Conservation (phyloP, 176 grass and related monocot genomes). For the maize (Zea mays) region DNA sequence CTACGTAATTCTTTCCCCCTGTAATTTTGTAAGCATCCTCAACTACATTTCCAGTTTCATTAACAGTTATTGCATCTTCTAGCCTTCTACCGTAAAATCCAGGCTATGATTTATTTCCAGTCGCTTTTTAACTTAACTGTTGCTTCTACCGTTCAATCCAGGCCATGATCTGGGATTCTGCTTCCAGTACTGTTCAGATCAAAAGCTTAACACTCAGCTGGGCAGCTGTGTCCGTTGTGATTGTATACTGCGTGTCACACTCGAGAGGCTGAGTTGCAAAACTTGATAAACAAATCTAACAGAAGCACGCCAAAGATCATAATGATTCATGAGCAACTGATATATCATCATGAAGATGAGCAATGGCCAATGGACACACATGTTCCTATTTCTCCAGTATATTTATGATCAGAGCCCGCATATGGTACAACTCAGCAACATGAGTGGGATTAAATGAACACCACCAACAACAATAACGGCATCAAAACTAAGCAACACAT, state of each 20-base stretch:
- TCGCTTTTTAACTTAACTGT: too few relatives aligned
- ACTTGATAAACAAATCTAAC: not conserved
- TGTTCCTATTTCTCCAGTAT: slow-evolving; percentile 18
- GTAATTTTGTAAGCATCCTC: too few relatives aligned
- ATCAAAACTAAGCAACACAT: slow-evolving; percentile 39
- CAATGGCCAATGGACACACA: not conserved
- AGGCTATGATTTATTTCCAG: too few relatives aligned
- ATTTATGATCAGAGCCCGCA: not conserved
- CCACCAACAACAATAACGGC: not conserved
- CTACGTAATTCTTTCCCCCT: too few relatives aligned
- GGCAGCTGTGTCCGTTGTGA: not conserved
- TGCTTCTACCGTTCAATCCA: too few relatives aligned
- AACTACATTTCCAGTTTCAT: too few relatives aligned
- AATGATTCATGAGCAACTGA: not conserved
- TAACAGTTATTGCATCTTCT: too few relatives aligned
- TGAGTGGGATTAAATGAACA: slow-evolving; percentile 8
- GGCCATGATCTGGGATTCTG: not conserved
- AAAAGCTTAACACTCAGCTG: not conserved
- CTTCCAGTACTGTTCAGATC: too few relatives aligned
- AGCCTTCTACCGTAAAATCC: too few relatives aligned
- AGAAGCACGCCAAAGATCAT: not conserved
- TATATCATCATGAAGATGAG: not conserved
- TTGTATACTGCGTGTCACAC: not conserved
- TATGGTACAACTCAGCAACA: slow-evolving; percentile 33
- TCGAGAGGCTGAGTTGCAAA: not conserved